Percentiles rank a stretch among this genome's conserved stretches.
Conservation (phyloP, 2,329 filamentous ascomycete genomes). For the Phialophora verrucosa region DNA sequence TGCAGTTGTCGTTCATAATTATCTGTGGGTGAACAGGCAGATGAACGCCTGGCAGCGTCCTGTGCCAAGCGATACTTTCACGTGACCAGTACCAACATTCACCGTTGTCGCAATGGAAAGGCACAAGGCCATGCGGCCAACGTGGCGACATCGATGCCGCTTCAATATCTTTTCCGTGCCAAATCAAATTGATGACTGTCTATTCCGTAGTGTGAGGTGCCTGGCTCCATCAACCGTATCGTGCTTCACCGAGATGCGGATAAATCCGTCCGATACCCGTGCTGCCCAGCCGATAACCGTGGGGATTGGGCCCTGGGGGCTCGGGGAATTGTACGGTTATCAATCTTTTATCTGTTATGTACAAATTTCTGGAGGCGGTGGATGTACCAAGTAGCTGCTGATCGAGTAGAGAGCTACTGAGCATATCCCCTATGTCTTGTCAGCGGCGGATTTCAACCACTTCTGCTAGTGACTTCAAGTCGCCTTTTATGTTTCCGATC, state of each 20-base stretch:
- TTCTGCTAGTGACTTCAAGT: neutral
- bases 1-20: too few relatives aligned
- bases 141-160: neutral
- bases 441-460: neutral
- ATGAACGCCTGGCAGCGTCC: too few relatives aligned
- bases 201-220: too few relatives aligned
- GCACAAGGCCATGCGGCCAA: neutral
- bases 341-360: constrained; percentile 5
- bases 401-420: neutral
- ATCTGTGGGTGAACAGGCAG: too few relatives aligned
- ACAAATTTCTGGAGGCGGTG: neutral
- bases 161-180: too few relatives aligned
- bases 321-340: constrained; percentile 1
- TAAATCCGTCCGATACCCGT: constrained; percentile 15
- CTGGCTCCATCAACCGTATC: neutral
- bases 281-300: neutral
- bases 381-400: neutral
- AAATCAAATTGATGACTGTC: too few relatives aligned
- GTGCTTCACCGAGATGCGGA: neutral
- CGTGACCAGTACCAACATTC: too few relatives aligned
- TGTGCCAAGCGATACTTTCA: too few relatives aligned
- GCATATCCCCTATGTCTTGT: neutral
- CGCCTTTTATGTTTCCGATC: neutral
- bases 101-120: neutral
- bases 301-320: neutral